Evolutionary conservation across 1,284 basidiomycete genomes (phyloP), one percentile per base, ranked within the genome.

Genomic region (Trichosporon faecale): DNA sequence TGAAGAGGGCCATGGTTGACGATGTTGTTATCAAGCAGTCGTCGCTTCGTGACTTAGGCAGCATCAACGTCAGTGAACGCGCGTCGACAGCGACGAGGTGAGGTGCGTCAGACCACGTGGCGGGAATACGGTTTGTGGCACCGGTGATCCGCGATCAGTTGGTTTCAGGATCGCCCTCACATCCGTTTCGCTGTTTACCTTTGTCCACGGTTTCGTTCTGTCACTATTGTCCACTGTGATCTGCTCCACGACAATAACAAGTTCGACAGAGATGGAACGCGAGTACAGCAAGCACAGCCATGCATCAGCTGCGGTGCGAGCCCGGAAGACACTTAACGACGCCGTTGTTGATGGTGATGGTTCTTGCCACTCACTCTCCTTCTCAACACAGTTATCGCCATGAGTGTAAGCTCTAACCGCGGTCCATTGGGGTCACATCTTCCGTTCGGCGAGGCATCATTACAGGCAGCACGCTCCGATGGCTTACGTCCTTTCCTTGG

Each of bases 401-500:
- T 61, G 57, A n/a, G 8, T 31, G 27, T n/a, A 29, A 61, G 16
- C 27, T 3, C 57, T 31, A 11, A 25, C 16, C 31, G 27, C 57
- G 9, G 29, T 18, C 27, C 16, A 2, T 4, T 7, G 2, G 57
- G 29, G 7, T 61, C 57, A 5, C 57, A 61, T 33, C 57, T 61
- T n/a, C 57, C 57, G 2, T 61, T 61, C 29, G 29, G 27, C 18
- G 57, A 33, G 29, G 12, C 21, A n/a, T 7, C 27, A n/a, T 23
- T 16, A 14, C 57, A 31, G 16, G n/a, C 57, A n/a, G 6, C 7
- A 6, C 29, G 2, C 8, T 8, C 55, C 25, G 2, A 66, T 27
- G 49, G 40, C 12, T 66, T 66, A 29, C 68, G 86, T 70, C 92
- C 94, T 8, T 95, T 93, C 81, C 89, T 97, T 46, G 88, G 90